Evolutionary conservation across 768 basidiomycete species (phyloP).

Genomic region (Suillus decipiens): DNA sequence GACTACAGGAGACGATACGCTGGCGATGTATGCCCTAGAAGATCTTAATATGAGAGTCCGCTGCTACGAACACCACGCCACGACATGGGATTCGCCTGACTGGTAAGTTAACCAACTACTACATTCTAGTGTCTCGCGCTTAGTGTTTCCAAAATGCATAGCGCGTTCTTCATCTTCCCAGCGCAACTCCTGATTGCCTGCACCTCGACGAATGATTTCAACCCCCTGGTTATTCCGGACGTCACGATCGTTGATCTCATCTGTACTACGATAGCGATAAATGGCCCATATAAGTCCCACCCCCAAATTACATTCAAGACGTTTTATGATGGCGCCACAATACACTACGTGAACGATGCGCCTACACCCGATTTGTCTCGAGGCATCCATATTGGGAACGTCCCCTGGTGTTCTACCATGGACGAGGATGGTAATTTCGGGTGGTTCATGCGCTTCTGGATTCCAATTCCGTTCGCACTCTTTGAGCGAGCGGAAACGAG

Average conservation of each 20-base stretch:
- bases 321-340: constrained; percentile 6
- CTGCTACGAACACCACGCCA: constrained; percentile 17
- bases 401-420: constrained; percentile 13
- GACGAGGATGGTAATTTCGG: constrained; percentile 15
- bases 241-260: constrained; percentile 21
- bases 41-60: constrained; percentile 20
- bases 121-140: neutral
- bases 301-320: neutral
- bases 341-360: neutral
- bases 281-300: neutral
- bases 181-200: constrained; percentile 29
- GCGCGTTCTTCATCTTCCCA: constrained; percentile 20
- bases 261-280: constrained; percentile 14
- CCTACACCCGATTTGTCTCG: neutral
- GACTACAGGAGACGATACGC: too few species aligned
- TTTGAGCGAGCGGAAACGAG: constrained; percentile 50
- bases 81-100: constrained; percentile 26
- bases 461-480: constrained; percentile 49
- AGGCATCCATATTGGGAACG: constrained; percentile 25
- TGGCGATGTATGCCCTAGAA: neutral
- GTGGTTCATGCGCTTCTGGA: constrained; percentile 26
- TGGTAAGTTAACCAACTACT: constrained; percentile 17
- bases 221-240: constrained; percentile 13
- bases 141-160: neutral
- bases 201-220: constrained; percentile 12